These are phyloP conservation scores for Skeletonema grethae DNA, from an alignment of 108 stramenopile species.

Conservation along the genomic window DNA sequence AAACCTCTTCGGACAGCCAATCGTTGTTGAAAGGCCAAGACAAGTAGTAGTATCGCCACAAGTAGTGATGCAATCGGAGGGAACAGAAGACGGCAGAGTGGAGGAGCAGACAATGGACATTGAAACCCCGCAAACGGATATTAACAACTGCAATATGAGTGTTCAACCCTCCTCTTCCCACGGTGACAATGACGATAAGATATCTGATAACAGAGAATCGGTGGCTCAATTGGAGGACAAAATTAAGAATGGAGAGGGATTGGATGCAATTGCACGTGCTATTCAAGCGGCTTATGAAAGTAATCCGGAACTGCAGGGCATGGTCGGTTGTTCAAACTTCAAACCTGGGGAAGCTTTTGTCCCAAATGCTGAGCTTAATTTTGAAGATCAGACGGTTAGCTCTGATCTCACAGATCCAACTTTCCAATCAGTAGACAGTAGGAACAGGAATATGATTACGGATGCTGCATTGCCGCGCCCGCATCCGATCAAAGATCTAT, in stretches of 20 bases:
- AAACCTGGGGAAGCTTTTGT: not conserved
- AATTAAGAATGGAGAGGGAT: not conserved
- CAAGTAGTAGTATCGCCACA: not conserved
- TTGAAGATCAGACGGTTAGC: not conserved
- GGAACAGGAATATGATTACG: too few relatives aligned
- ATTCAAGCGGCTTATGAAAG: not conserved
- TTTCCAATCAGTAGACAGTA: not conserved
- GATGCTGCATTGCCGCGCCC: too few relatives aligned
- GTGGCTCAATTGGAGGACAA: not conserved
- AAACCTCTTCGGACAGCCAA: constrained; percentile 5
- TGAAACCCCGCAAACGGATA: not conserved
- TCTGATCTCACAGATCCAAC: not conserved
- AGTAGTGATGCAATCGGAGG: not conserved
- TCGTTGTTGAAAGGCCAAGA: not conserved
- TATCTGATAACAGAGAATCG: not conserved
- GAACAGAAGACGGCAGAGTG: not conserved
- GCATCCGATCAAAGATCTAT: not conserved
- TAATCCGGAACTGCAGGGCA: not conserved
- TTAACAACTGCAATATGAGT: not conserved
- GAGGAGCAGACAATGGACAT: not conserved
- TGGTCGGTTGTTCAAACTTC: not conserved
- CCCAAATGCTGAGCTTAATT: not conserved
- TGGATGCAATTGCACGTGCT: not conserved
- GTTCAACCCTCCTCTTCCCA: not conserved
- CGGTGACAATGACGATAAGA: not conserved